Conservation (phyloP, 2,329 filamentous ascomycete species). For the Corniculantispora saksenae region DNA sequence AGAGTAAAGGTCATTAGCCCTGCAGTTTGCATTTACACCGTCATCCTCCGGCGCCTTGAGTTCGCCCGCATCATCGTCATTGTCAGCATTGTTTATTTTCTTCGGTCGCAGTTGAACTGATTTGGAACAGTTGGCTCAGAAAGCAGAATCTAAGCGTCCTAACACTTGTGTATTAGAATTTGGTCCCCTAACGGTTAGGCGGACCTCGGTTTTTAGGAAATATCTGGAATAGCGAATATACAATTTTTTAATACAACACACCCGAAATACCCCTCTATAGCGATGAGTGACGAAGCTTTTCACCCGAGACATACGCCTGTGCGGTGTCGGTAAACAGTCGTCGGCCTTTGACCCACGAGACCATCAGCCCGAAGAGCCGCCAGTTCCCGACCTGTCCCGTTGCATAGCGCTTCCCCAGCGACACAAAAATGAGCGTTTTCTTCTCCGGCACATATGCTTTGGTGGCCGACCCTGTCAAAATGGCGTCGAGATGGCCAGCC, state of each 20-base stretch:
- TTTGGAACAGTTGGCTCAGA: conserved; percentile 7
- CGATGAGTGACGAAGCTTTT: conserved; percentile 29
- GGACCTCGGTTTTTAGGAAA: conserved; percentile 4
- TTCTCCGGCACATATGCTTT: conserved; percentile 25
- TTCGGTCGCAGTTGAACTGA: background rate
- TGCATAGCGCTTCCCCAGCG: conserved; percentile 30
- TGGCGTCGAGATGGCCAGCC: conserved; percentile 32
- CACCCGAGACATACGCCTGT: conserved; percentile 31
- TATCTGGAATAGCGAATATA: conserved; percentile 9
- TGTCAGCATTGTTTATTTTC: background rate
- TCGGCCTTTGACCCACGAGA: conserved; percentile 36
- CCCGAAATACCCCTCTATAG: background rate
- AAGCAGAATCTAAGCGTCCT: conserved; percentile 8
- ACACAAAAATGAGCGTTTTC: conserved; percentile 33
- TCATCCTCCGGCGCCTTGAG: background rate
- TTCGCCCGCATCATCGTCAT: conserved; percentile 1
- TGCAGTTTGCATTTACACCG: background rate
- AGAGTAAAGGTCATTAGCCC: conserved; percentile 41
- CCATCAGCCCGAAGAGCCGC: conserved; percentile 34
- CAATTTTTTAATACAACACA: background rate
- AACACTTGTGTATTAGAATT: background rate
- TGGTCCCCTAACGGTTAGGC: background rate
- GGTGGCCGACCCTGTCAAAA: conserved; percentile 23
- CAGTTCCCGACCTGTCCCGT: conserved; percentile 37
- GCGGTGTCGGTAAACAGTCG: conserved; percentile 35